phyloP scores from a whole-genome alignment of 805 yeast genomes.

The Yarrowia phangngaensis region DNA sequence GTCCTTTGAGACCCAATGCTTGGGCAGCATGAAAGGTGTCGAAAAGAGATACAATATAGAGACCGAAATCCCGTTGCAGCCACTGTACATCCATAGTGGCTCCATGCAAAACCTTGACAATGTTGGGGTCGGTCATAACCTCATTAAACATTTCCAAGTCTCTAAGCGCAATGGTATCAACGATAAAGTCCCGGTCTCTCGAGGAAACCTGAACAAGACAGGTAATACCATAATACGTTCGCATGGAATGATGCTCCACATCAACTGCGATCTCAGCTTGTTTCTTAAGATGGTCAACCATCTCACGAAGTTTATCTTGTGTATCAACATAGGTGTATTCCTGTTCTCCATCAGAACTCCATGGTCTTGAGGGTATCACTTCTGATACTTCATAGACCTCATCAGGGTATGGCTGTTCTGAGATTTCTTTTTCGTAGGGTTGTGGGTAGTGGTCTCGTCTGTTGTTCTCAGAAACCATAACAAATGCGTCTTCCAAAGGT shows the following conservation, averaged over 20 bases:
- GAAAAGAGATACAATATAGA: constrained; percentile 82
- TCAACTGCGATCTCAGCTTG: constrained; percentile 80
- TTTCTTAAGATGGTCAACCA: constrained; percentile 53
- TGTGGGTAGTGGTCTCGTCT: constrained; percentile 55
- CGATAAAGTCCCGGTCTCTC: constrained; percentile 73
- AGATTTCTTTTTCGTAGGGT: constrained; percentile 78
- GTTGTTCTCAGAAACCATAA: constrained; percentile 37
- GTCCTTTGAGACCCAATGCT: constrained; percentile 71
- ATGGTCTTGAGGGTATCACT: constrained; percentile 55
- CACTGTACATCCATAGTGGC: constrained; percentile 95
- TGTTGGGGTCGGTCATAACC: constrained; percentile 74
- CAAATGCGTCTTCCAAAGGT: constrained; percentile 52
- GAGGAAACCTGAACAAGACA: constrained; percentile 90
- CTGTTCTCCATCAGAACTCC: constrained; percentile 58
- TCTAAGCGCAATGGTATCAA: constrained; percentile 78
- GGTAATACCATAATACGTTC: constrained; percentile 86
- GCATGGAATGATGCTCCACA: constrained; percentile 90
- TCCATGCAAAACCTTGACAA: constrained; percentile 90
- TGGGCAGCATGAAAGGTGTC: constrained; percentile 91
- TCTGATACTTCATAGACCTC: constrained; percentile 46
- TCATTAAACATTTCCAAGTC: constrained; percentile 63
- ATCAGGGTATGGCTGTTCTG: constrained; percentile 63
- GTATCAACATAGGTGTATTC: constrained; percentile 62
- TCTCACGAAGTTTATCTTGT: constrained; percentile 46
- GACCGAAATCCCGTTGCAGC: constrained; percentile 92